Conservation (phyloP, 176 grass and related monocot species). For the Zoysia pacifica region DNA sequence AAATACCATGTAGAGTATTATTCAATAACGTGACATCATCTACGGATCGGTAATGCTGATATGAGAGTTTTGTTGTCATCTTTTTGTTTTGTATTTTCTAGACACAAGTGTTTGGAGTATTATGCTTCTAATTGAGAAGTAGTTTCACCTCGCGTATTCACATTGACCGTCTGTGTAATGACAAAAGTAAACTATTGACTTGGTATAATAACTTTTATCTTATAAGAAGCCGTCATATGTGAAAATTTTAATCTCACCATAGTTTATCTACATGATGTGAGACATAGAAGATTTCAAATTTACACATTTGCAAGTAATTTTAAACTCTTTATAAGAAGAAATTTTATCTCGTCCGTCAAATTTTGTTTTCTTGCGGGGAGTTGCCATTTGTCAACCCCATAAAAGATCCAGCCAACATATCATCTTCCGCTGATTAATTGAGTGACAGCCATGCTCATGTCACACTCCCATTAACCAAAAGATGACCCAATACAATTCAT, state of each 20-base stretch:
- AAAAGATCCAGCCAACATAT: not conserved
- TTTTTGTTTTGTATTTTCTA: not conserved
- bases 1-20: not conserved
- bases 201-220: not conserved
- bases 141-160: not conserved
- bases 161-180: not conserved
- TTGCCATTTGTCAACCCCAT: not conserved
- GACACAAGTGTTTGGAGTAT: not conserved
- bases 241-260: not conserved
- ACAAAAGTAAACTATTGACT: not conserved
- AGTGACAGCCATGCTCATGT: conserved; percentile 4
- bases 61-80: not conserved
- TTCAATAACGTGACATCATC: not conserved
- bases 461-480: conserved; percentile 25
- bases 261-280: not conserved
- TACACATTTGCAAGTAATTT: not conserved
- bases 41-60: not conserved
- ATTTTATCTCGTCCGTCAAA: not conserved
- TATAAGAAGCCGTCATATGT: not conserved
- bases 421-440: not conserved
- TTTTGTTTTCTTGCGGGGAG: not conserved
- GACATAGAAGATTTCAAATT: not conserved
- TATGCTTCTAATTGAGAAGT: not conserved
- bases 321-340: too few species aligned
- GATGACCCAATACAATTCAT: conserved; percentile 2